These are phyloP conservation scores for Nannochloropsis gaditana DNA, from an alignment of 108 stramenopile genomes.

Conservation along the genomic window DNA sequence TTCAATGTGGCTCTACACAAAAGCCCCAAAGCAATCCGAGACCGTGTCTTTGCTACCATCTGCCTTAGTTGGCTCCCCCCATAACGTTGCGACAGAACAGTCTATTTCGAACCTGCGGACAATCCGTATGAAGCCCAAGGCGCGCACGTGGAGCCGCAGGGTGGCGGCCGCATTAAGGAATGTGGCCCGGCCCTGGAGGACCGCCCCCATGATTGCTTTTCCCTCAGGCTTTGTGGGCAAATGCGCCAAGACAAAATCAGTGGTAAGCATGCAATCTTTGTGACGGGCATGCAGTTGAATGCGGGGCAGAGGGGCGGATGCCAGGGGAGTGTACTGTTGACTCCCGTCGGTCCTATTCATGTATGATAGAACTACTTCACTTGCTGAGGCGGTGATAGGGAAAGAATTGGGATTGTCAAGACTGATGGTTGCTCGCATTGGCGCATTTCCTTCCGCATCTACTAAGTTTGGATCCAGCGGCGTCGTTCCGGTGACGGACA, in stretches of 20 bases:
- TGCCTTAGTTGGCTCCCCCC: constrained; percentile 3
- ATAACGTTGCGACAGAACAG: not conserved
- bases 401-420: not conserved
- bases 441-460: not conserved
- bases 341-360: not conserved
- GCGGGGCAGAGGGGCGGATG: not conserved
- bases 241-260: not conserved
- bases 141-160: not conserved
- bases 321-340: not conserved
- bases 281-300: not conserved
- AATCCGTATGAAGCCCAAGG: not conserved
- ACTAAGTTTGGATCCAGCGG: not conserved
- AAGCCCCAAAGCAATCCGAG: not conserved
- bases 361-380: not conserved
- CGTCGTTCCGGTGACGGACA: not conserved
- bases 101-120: not conserved
- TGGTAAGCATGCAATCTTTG: not conserved
- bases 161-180: not conserved
- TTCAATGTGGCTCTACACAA: not conserved
- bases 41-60: constrained; percentile 6
- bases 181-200: not conserved
- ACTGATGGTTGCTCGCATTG: not conserved
- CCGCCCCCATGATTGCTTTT: not conserved
- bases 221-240: not conserved
- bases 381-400: not conserved